Conservation (phyloP, 352 stramenopile genomes). For the Pythium brachiatum region DNA sequence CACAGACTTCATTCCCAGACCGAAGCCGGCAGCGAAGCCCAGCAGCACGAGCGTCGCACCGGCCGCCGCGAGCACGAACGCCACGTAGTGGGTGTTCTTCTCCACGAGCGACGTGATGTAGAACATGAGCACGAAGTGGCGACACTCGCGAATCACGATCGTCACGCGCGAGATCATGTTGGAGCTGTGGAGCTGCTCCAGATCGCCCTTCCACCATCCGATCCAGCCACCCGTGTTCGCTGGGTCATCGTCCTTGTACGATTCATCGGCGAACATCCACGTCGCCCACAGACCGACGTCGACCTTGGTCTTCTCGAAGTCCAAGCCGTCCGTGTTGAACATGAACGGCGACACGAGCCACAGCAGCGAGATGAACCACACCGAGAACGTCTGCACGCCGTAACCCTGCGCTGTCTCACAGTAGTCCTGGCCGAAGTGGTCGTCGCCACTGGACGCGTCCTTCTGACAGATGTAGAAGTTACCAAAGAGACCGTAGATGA, state of each 20-base stretch:
- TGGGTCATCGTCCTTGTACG: slow-evolving; percentile 59
- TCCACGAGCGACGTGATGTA: slow-evolving; percentile 69
- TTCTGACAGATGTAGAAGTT: slow-evolving; percentile 65
- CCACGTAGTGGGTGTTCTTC: slow-evolving; percentile 52
- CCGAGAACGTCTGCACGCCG: slow-evolving; percentile 77
- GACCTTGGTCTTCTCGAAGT: slow-evolving; percentile 83
- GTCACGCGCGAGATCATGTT: slow-evolving; percentile 65
- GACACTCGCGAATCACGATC: slow-evolving; percentile 69
- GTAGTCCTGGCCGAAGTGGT: slow-evolving; percentile 48
- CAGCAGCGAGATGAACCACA: slow-evolving; percentile 72
- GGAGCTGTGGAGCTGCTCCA: slow-evolving; percentile 68
- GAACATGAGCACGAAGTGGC: slow-evolving; percentile 84
- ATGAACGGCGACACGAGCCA: slow-evolving; percentile 79
- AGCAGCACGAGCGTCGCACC: slow-evolving; percentile 56
- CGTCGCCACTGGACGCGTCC: slow-evolving; percentile 28
- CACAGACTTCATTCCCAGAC: slow-evolving; percentile 19
- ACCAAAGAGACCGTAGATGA: slow-evolving; percentile 73
- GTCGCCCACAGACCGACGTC: slow-evolving; percentile 70
- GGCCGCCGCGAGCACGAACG: slow-evolving; percentile 49
- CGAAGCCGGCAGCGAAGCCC: slow-evolving; percentile 46
- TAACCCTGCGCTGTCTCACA: slow-evolving; percentile 73
- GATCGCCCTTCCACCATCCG: slow-evolving; percentile 78
- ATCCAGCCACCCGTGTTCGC: slow-evolving; percentile 75
- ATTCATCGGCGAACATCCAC: slow-evolving; percentile 78
- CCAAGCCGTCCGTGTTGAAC: slow-evolving; percentile 84